These are phyloP conservation scores for Eimeria tenella DNA, from an alignment of 169 alveolate species.

Conservation along the genomic window DNA sequence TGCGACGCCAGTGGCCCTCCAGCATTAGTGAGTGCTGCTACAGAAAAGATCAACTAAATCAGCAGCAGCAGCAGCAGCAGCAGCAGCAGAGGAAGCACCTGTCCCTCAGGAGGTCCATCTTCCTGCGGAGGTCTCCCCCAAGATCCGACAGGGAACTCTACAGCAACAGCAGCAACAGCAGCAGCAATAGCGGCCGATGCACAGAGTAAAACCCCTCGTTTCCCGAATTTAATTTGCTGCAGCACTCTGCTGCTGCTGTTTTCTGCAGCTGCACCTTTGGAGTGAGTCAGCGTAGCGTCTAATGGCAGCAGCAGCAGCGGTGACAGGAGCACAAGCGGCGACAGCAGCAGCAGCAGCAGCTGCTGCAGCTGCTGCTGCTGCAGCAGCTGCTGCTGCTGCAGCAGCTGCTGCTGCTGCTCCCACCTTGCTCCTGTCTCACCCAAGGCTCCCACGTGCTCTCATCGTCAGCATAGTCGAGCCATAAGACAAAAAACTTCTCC, in stretches of 20 bases:
- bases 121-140: constrained; percentile 28
- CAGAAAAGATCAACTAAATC: background rate
- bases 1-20: background rate
- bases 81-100: background rate
- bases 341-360: constrained; percentile 42
- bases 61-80: background rate
- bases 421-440: background rate
- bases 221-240: background rate
- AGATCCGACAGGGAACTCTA: constrained; percentile 9
- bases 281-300: too few relatives aligned
- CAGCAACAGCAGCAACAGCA: constrained; percentile 23
- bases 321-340: background rate
- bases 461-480: constrained; percentile 26
- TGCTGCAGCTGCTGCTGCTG: background rate
- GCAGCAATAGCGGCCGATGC: background rate
- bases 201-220: too few relatives aligned
- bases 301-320: background rate
- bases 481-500: constrained; percentile 36
- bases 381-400: constrained; percentile 37
- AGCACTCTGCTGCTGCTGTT: background rate
- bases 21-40: too few relatives aligned
- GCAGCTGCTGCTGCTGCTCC: constrained; percentile 38
- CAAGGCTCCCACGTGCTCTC: constrained; percentile 39
- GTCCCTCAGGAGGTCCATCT: constrained; percentile 31
- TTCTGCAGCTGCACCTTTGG: too few relatives aligned